Percentiles rank a stretch among this genome's conserved stretches.
Evolutionary conservation across 2,329 filamentous ascomycete genomes (phyloP).

Genomic region (Aspergillus intermedius): DNA sequence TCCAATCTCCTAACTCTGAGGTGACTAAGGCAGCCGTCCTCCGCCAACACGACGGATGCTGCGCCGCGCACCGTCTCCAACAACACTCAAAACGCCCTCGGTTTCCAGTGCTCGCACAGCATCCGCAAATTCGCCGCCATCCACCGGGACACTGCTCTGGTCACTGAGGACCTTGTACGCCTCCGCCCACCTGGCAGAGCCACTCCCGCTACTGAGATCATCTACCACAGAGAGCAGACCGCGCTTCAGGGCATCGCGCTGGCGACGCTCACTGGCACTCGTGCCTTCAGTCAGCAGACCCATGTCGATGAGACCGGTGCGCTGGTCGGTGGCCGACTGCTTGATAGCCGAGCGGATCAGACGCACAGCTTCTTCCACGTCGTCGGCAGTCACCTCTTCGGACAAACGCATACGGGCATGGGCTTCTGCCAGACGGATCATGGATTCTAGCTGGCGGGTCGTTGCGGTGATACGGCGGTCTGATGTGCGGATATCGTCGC

Average conservation of each 20-base stretch:
- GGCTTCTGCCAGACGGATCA: constrained; percentile 94
- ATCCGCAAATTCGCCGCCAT: constrained; percentile 75
- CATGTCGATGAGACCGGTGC: constrained; percentile 95
- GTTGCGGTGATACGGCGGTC: constrained; percentile 98
- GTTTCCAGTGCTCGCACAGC: constrained; percentile 72
- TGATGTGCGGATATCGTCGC: constrained; percentile 74
- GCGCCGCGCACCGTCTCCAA: constrained; percentile 77
- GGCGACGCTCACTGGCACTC: constrained; percentile 74
- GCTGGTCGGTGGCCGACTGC: constrained; percentile 88
- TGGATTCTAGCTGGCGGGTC: constrained; percentile 91
- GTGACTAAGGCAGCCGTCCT: constrained; percentile 8
- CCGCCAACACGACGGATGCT: constrained; percentile 70
- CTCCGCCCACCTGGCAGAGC: constrained; percentile 70
- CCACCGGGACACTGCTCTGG: constrained; percentile 61
- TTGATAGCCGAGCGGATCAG: constrained; percentile 92
- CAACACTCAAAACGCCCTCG: constrained; percentile 73
- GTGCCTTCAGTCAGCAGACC: constrained; percentile 90
- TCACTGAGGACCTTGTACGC: constrained; percentile 67
- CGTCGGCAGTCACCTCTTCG: constrained; percentile 64
- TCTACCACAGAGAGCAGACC: constrained; percentile 70
- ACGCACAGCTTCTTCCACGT: constrained; percentile 85
- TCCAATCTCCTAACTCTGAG: neutral
- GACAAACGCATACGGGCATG: constrained; percentile 96
- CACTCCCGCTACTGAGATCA: constrained; percentile 64
- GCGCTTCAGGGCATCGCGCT: constrained; percentile 76